Base-by-base conservation (phyloP, 1,284 basidiomycete genomes). In the Tetrapyrgos nigripes region DNA sequence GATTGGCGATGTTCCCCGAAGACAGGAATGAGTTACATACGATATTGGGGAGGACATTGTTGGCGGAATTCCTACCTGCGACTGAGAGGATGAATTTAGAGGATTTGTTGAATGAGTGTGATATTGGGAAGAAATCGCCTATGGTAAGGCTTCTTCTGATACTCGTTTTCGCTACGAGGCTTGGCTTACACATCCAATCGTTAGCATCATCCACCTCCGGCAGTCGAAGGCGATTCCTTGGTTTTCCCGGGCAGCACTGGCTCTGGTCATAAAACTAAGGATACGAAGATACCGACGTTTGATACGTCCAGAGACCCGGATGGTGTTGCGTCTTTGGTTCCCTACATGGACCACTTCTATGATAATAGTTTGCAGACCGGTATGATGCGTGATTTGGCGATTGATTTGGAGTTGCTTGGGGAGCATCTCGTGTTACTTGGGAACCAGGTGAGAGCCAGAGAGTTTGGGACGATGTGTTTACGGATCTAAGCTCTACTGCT, bases 261-360 rank as follows among this genome's bases (percentile, higher is more conserved):
- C 17, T n/a, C 65, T 24, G 71, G 72, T 5, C 70, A 69, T 9
- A 62, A 73, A n/a, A 68, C 70, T 1, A 60, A 71, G 3, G 49
- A 72, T 3, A 79, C 78, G 1, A 63, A 61, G 4, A 80, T 89
- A 27, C 82, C 83, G 4, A 67, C 73, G 3, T 88, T 87, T 68
- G 74, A 84, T 53, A 55, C 75, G 8, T 56, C 70, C 2, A 72
- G 80, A 59, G 86, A 89, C 65, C 73, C 74, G 0, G 80, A 83
- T 40, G 86, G 86, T 13, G 79, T 75, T 14, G 76, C 77, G 2
- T 83, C 84, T 3, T 81, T 84, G 68, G 78, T 89, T 1, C 87
- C 87, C 10, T 77, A 87, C 62, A 87, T 88, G 85, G 84, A 85
- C 57, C 82, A 86, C 62, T 89, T 87, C 70, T 87, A 87, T 64